Conservation (phyloP, 345 rosid species). For the Citrus reticulata region DNA sequence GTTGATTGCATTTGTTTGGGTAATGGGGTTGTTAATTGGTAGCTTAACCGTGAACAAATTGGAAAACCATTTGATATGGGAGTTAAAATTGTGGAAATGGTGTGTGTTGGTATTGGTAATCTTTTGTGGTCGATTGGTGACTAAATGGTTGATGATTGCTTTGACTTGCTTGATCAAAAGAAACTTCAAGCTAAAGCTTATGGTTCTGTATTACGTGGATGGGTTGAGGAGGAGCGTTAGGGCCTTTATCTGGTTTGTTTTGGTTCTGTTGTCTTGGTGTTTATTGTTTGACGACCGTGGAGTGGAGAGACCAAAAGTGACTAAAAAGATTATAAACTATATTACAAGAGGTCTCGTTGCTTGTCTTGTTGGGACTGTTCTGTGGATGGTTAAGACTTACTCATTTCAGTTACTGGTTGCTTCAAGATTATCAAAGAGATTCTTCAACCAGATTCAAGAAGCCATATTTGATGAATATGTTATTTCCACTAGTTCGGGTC, state of each 20-base stretch:
- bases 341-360: conserved; percentile 42
- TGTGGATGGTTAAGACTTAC: conserved; percentile 50
- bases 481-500: conserved; percentile 45
- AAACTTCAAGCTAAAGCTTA: conserved; percentile 53
- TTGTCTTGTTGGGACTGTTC: conserved; percentile 39
- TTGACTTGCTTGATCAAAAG: conserved; percentile 48
- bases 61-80: conserved; percentile 29
- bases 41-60: conserved; percentile 35
- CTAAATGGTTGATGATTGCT: conserved; percentile 41
- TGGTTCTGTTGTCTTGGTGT: conserved; percentile 52
- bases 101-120: conserved; percentile 43
- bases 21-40: conserved; percentile 29
- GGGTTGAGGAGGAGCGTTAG: conserved; percentile 53
- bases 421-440: conserved; percentile 45
- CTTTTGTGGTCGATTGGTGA: conserved; percentile 44
- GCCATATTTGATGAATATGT: conserved; percentile 57
- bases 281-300: conserved; percentile 16
- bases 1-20: conserved; percentile 20
- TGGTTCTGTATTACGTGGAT: conserved; percentile 55
- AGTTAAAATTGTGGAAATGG: conserved; percentile 54
- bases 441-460: conserved; percentile 64
- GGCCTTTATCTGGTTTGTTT: conserved; percentile 44
- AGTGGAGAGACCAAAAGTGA: conserved; percentile 33
- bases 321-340: conserved; percentile 31
- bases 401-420: conserved; percentile 48